Conservation (phyloP, 352 stramenopile genomes). For the Thalassiosira ordinaria region DNA sequence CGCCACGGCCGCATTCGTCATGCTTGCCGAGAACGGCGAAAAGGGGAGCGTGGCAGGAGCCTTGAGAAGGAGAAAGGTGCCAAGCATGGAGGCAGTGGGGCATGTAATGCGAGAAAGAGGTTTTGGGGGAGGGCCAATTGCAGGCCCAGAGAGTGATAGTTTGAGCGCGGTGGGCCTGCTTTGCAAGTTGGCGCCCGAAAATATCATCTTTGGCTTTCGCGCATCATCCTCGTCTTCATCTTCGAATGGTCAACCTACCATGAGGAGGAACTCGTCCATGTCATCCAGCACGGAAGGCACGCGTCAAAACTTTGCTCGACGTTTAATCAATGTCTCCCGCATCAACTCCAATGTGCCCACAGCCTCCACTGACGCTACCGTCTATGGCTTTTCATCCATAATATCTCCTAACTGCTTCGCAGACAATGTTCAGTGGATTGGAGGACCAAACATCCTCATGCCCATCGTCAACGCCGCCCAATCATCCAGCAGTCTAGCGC, state of each 20-base stretch:
- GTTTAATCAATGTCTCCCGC: conserved; percentile 81
- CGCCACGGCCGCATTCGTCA: conserved; percentile 78
- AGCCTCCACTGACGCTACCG: conserved; percentile 76
- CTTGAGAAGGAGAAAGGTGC: conserved; percentile 72
- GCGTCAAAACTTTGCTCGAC: conserved; percentile 58
- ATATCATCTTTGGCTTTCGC: conserved; percentile 82
- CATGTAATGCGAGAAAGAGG: conserved; percentile 74
- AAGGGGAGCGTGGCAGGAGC: conserved; percentile 81
- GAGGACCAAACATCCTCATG: conserved; percentile 81
- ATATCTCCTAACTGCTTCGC: conserved; percentile 82
- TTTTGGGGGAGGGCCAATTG: conserved; percentile 41
- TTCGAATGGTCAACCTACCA: neutral
- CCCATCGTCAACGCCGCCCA: conserved; percentile 80
- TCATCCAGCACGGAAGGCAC: neutral
- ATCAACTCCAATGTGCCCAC: conserved; percentile 61
- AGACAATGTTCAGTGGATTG: conserved; percentile 85
- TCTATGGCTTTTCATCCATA: conserved; percentile 76
- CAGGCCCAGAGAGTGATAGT: conserved; percentile 69
- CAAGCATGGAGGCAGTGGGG: conserved; percentile 80
- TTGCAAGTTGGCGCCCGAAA: conserved; percentile 75
- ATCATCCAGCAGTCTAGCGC: conserved; percentile 69
- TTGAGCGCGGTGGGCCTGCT: conserved; percentile 75
- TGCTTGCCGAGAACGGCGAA: conserved; percentile 82
- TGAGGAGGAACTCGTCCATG: conserved; percentile 5
- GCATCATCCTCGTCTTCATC: conserved; percentile 57